Evolutionary conservation across 2,329 filamentous ascomycete genomes (phyloP).

Genomic region (Fusarium sp.): DNA sequence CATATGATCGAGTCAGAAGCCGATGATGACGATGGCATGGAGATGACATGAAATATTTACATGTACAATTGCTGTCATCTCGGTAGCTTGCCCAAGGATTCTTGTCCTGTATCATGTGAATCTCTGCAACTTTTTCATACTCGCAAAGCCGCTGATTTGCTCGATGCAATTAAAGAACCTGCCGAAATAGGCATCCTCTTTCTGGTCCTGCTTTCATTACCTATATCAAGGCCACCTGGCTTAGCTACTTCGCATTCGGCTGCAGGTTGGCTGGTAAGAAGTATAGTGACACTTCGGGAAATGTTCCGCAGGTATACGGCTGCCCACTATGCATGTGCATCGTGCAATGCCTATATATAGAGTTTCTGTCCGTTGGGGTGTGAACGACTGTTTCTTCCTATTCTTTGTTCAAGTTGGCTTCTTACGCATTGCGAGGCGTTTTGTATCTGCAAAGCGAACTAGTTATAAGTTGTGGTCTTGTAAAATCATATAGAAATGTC

Average conservation of each 20-base stretch:
- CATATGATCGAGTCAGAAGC: constrained; percentile 66
- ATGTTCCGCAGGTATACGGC: neutral
- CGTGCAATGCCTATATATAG: neutral
- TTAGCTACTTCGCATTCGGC: neutral
- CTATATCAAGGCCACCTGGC: neutral
- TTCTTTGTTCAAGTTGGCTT: neutral
- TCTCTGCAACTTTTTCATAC: neutral
- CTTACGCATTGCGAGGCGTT: constrained; percentile 33
- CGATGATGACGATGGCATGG: constrained; percentile 71
- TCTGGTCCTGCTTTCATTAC: neutral
- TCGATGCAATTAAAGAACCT: constrained; percentile 8
- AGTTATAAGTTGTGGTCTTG: neutral
- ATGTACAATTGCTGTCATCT: neutral
- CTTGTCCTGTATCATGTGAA: neutral
- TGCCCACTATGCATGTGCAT: neutral
- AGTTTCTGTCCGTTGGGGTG: neutral
- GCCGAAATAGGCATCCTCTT: neutral
- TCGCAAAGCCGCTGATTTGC: constrained; percentile 8
- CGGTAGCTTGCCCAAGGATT: neutral
- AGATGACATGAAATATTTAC: constrained; percentile 54
- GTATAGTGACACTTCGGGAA: constrained; percentile 4
- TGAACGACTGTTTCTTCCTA: neutral
- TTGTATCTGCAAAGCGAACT: neutral
- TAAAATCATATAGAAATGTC: constrained; percentile 8
- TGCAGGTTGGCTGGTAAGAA: neutral